A percentile compares a stretch with the other conserved stretches of the same genome.
Conservation (phyloP, 2,329 filamentous ascomycete genomes). For the Truncatella angustata region DNA sequence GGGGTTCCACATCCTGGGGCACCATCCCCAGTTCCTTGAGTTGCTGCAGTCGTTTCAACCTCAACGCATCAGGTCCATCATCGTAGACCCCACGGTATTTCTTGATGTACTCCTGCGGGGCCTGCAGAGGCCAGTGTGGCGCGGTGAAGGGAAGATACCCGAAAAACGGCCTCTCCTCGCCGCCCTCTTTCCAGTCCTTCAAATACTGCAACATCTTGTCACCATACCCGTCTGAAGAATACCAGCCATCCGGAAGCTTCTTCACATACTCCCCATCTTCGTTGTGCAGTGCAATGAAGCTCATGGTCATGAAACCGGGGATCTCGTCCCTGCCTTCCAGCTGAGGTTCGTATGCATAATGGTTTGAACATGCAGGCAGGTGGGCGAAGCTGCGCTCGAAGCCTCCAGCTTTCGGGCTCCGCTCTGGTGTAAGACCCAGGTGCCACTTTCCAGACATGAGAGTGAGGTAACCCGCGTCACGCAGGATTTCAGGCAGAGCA, state of each 20-base stretch:
- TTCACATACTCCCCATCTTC: slow-evolving; percentile 36
- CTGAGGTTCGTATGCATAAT: slow-evolving; percentile 49
- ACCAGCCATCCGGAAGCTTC: slow-evolving; percentile 39
- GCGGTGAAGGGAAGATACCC: slow-evolving; percentile 47
- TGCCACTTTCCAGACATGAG: slow-evolving; percentile 65
- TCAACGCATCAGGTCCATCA: slow-evolving; percentile 45
- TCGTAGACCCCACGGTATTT: slow-evolving; percentile 50
- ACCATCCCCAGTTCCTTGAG: slow-evolving; percentile 55
- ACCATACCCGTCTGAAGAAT: slow-evolving; percentile 52
- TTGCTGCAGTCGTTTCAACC: slow-evolving; percentile 37
- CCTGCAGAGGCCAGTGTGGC: slow-evolving; percentile 53
- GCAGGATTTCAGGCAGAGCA: slow-evolving; percentile 56
- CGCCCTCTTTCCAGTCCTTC: slow-evolving; percentile 39
- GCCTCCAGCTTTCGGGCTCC: slow-evolving; percentile 53
- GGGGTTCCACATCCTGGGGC: slow-evolving; percentile 45
- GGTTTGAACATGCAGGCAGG: slow-evolving; percentile 58
- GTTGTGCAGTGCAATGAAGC: slow-evolving; percentile 36
- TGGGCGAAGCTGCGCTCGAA: slow-evolving; percentile 60
- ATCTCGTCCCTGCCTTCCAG: slow-evolving; percentile 36
- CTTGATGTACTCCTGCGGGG: slow-evolving; percentile 41
- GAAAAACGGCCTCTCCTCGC: slow-evolving; percentile 41
- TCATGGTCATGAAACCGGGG: slow-evolving; percentile 36
- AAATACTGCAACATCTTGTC: slow-evolving; percentile 52
- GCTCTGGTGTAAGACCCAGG: slow-evolving; percentile 56
- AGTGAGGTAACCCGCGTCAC: slow-evolving; percentile 58